Evolutionary conservation across 2,329 filamentous ascomycete genomes (phyloP), one percentile per base, ranked within the genome.

Genomic region (Diaporthe eres): DNA sequence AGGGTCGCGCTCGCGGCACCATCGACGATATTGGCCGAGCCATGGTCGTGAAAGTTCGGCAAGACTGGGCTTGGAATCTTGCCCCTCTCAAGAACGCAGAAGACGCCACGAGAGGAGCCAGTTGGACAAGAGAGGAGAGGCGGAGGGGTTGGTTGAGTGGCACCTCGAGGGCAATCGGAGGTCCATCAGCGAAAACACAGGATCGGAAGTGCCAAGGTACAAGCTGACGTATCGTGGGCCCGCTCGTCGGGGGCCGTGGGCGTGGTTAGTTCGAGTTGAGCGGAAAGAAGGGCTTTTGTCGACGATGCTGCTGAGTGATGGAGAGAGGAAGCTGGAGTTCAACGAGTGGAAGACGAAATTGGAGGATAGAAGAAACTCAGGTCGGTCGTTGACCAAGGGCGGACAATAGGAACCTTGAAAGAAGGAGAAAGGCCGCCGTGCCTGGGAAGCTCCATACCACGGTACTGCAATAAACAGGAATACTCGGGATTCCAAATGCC

Each of bases 161-260:
- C 25, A 63, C 39, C 17, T 37, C 70, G 31, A 39, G 13, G 63
- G 22, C 31, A 37, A 44, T 53, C 34, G 63, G 44, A 65, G n/a
- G 47, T 74, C 75, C 75, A 77, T 77, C 49, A 58, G 74, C 58
- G 12, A 47, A 51, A 13, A 73, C 31, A 53, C 31, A 63, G 67
- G 44, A 53, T 42, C 42, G 67, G 65, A 74, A 55, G 19, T 67
- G 57, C 58, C 58, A 42, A 37, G 31, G 25, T 51, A 67, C 39
- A 74, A 28, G 39, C 60, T 58, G 71, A 51, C 63, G 74, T 39
- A 74, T 70, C 71, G 61, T 65, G 57, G 49, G 53, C 19, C 39
- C 61, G 60, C 60, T 60, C 65, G 34, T 25, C 70, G 74, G 63
- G 31, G n/a, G 74, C 68, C 51, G 68, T 34, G 25, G 63, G 47